phyloP scores from a whole-genome alignment of 306 rosid species.

The Quercus parvula region DNA sequence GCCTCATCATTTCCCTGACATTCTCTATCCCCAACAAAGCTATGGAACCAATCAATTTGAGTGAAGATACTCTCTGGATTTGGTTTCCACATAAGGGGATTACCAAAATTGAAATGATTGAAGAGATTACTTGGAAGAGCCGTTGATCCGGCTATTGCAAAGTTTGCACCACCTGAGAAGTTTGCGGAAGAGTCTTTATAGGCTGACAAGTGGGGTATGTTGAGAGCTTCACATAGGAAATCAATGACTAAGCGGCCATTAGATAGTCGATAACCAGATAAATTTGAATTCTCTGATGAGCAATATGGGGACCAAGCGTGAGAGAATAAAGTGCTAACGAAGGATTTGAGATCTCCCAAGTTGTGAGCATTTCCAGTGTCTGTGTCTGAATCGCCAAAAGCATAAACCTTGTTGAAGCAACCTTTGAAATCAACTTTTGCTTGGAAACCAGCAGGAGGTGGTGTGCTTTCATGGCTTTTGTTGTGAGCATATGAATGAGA shows the following conservation, averaged over 20 bases:
- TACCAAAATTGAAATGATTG: too few relatives aligned
- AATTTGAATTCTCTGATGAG: neutral
- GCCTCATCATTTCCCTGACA: neutral
- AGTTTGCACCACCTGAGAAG: neutral
- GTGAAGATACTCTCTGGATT: constrained; percentile 8
- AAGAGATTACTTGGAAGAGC: neutral
- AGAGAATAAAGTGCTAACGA: too few relatives aligned
- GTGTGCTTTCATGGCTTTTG: too few relatives aligned
- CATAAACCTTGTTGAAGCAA: too few relatives aligned
- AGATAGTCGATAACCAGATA: constrained; percentile 1
- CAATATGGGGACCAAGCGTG: neutral
- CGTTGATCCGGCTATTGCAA: constrained; percentile 21
- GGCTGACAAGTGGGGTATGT: neutral
- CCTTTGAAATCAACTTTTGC: too few relatives aligned
- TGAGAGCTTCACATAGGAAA: constrained; percentile 3
- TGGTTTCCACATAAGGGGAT: constrained; percentile 7
- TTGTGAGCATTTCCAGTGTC: too few relatives aligned
- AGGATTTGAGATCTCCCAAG: too few relatives aligned
- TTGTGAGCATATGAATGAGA: constrained; percentile 3
- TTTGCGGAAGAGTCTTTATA: neutral
- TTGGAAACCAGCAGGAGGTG: too few relatives aligned
- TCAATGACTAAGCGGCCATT: constrained; percentile 21
- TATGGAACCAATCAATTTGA: constrained; percentile 18
- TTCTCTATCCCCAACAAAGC: neutral
- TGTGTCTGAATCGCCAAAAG: too few relatives aligned